Evolutionary conservation across 768 basidiomycete species (phyloP).

Genomic region (Porphyrellus cyaneotinctus): DNA sequence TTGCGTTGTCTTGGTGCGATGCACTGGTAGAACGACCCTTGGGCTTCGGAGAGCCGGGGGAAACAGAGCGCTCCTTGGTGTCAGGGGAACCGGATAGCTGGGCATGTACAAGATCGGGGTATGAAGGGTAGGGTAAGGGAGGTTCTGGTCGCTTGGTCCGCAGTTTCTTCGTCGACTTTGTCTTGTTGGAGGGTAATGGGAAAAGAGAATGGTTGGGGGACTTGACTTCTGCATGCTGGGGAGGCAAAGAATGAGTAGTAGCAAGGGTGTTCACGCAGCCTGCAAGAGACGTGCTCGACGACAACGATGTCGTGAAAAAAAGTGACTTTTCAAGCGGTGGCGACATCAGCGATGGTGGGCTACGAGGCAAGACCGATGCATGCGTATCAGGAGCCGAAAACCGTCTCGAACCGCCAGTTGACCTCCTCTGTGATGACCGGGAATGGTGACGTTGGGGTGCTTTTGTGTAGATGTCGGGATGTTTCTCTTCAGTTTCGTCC

Average conservation of each 20-base stretch:
- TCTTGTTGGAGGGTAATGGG: slow-evolving; percentile 15
- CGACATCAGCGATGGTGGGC: slow-evolving; percentile 55
- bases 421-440: not conserved
- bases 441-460: slow-evolving; percentile 17
- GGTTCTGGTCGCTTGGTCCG: slow-evolving; percentile 7
- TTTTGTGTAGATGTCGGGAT: slow-evolving; percentile 14
- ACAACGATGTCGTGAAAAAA: slow-evolving; percentile 41
- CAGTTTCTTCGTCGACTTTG: slow-evolving; percentile 4
- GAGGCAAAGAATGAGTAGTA: not conserved
- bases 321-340: slow-evolving; percentile 53
- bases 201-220: slow-evolving; percentile 18
- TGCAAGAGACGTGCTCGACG: slow-evolving; percentile 17
- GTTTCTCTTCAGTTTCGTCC: not conserved
- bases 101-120: slow-evolving; percentile 4
- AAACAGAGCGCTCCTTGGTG: not conserved
- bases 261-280: not conserved
- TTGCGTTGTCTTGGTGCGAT: slow-evolving; percentile 1
- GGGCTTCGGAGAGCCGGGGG: slow-evolving; percentile 9
- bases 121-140: slow-evolving; percentile 23
- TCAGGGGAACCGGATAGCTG: not conserved
- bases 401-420: not conserved
- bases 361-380: slow-evolving; percentile 45
- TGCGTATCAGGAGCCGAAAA: slow-evolving; percentile 26
- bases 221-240: not conserved
- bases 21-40: slow-evolving; percentile 7